phyloP scores from a whole-genome alignment of 2,329 filamentous ascomycete species.

The Neopestalotiopsis sp. region DNA sequence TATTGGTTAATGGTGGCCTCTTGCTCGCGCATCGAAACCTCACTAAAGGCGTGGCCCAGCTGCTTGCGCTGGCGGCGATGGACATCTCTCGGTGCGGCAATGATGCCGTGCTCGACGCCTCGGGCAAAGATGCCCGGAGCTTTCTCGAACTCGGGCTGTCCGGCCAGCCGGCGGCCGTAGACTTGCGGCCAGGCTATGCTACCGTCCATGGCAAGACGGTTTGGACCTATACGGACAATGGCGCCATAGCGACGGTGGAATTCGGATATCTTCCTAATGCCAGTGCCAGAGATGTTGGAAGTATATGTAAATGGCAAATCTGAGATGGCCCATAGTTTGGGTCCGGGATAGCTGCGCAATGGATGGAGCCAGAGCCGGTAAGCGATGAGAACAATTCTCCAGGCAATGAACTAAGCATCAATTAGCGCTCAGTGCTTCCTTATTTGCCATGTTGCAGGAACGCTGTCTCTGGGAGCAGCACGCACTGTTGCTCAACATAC shows the following conservation, averaged over 20 bases:
- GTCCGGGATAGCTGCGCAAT: constrained; percentile 3
- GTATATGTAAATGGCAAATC: constrained; percentile 7
- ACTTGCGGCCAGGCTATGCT: constrained; percentile 37
- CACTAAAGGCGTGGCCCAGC: constrained; percentile 35
- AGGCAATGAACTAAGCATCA: not conserved
- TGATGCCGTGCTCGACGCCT: constrained; percentile 31
- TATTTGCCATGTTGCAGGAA: no score
- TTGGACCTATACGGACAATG: constrained; percentile 46
- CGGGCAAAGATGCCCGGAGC: constrained; percentile 24
- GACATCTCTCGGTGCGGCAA: constrained; percentile 31
- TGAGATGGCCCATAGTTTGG: constrained; percentile 6
- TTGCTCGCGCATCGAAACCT: constrained; percentile 27
- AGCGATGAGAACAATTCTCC: not conserved
- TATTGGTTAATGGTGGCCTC: constrained; percentile 28
- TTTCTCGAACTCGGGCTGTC: constrained; percentile 28
- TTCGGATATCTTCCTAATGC: constrained; percentile 10
- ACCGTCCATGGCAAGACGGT: constrained; percentile 42
- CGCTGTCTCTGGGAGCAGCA: no score
- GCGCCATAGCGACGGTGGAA: constrained; percentile 39
- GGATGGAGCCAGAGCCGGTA: constrained; percentile 10
- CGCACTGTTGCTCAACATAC: no score
- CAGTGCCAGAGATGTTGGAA: not conserved
- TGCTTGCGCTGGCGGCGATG: constrained; percentile 33
- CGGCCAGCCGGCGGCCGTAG: constrained; percentile 33
- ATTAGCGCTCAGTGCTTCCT: not conserved